A percentile compares a stretch with the other conserved stretches of the same genome.
Conservation (phyloP, 148 eudicot genomes). For the Rhododendron ferrugineum region DNA sequence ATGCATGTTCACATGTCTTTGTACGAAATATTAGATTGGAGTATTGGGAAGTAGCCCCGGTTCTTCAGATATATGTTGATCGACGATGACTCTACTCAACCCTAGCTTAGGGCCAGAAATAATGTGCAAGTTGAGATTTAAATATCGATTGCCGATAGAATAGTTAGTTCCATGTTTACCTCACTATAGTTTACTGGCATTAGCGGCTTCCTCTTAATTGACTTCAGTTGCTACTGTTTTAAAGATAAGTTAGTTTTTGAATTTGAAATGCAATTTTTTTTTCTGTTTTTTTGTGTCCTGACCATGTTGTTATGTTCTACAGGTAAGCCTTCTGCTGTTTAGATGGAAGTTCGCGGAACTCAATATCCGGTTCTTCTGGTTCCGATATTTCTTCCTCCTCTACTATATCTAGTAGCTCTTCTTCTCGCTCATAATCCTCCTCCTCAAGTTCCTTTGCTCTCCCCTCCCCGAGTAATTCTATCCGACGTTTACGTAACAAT, state of each 20-base stretch:
- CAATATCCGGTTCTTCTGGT: too few relatives aligned
- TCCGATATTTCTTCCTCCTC: too few relatives aligned
- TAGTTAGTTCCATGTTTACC: neutral
- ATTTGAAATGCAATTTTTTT: neutral
- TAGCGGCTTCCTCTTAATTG: too few relatives aligned
- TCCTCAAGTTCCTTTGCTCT: too few relatives aligned
- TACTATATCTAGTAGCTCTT: too few relatives aligned
- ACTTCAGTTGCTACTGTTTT: neutral
- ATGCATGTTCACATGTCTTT: neutral
- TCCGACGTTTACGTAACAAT: too few relatives aligned
- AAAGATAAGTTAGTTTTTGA: neutral
- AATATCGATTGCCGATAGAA: neutral
- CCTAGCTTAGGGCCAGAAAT: neutral
- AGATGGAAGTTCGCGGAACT: too few relatives aligned
- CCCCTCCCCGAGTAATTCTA: too few relatives aligned
- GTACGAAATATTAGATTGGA: neutral
- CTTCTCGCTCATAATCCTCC: too few relatives aligned
- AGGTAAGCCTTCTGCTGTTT: conserved; percentile 2
- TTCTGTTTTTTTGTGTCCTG: neutral
- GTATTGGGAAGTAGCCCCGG: neutral
- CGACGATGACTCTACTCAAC: neutral
- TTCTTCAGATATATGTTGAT: neutral
- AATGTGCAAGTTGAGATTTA: neutral
- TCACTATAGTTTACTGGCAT: neutral
- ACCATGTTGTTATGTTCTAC: conserved; percentile 20